phyloP scores from a whole-genome alignment of 345 rosid species.

The Lepidium didymum region DNA sequence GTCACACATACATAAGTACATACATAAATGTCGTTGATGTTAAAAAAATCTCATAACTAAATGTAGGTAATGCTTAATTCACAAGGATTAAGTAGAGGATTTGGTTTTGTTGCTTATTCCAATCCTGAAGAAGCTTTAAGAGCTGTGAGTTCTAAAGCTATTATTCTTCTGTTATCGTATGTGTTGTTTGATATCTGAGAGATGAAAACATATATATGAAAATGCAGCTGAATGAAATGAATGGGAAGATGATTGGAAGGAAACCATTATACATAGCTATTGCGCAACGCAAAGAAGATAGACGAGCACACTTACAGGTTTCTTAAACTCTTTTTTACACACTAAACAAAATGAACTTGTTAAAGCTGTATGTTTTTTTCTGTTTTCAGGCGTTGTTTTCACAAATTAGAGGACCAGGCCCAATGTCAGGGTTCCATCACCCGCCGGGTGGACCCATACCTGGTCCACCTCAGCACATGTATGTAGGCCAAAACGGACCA shows the following conservation, averaged over 20 bases:
- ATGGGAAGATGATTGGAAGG: constrained; percentile 56
- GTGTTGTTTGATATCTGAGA: not conserved
- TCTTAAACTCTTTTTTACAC: not conserved
- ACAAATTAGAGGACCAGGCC: constrained; percentile 3
- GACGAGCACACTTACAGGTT: constrained; percentile 42
- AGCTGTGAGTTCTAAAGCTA: constrained; percentile 38
- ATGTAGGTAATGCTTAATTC: constrained; percentile 47
- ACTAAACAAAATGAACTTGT: not conserved
- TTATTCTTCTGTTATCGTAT: not conserved
- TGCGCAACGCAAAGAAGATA: constrained; percentile 69
- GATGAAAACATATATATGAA: not conserved
- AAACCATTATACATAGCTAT: constrained; percentile 64
- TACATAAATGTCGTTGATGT: not conserved
- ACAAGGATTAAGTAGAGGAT: constrained; percentile 52
- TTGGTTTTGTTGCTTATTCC: constrained; percentile 64
- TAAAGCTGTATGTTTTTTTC: not conserved
- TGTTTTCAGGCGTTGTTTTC: constrained; percentile 29
- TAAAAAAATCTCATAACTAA: not conserved
- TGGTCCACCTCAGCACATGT: constrained; percentile 3
- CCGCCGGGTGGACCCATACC: constrained; percentile 7
- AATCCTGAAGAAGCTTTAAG: constrained; percentile 57
- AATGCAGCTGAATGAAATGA: constrained; percentile 53
- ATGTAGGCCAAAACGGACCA: constrained; percentile 23
- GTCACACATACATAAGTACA: not conserved
- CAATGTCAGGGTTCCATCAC: not conserved